phyloP scores from a whole-genome alignment of 805 yeast genomes.

The Barnettozyma californica region DNA sequence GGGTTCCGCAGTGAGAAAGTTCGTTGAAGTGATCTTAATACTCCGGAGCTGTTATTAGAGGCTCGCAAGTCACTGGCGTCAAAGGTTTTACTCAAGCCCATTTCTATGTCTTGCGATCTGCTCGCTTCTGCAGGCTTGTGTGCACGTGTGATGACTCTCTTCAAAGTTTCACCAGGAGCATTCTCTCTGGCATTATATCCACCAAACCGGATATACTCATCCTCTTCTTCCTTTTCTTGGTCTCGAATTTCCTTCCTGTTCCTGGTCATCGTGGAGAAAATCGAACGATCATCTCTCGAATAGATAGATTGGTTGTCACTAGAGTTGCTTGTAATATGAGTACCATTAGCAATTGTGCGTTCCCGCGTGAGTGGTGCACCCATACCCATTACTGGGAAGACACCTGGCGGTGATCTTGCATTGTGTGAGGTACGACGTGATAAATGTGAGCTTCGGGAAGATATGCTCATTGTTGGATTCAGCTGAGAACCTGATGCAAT shows the following conservation, averaged over 20 bases:
- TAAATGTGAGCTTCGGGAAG: slow-evolving; percentile 5
- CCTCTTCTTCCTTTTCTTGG: slow-evolving; percentile 23
- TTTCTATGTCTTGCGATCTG: slow-evolving; percentile 11
- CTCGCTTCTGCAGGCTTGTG: neutral
- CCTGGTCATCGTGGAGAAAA: slow-evolving; percentile 10
- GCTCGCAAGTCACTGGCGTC: neutral
- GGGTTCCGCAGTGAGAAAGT: slow-evolving; percentile 18
- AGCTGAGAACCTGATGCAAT: neutral
- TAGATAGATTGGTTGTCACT: slow-evolving; percentile 3
- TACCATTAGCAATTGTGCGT: slow-evolving; percentile 45
- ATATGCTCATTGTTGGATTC: slow-evolving; percentile 7
- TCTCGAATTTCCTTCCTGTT: slow-evolving; percentile 11
- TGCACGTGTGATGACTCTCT: slow-evolving; percentile 25
- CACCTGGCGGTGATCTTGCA: slow-evolving; percentile 62
- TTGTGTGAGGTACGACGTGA: slow-evolving; percentile 1
- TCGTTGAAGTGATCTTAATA: slow-evolving; percentile 19
- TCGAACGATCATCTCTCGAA: slow-evolving; percentile 11
- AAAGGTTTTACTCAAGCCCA: slow-evolving; percentile 16
- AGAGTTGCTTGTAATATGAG: slow-evolving; percentile 1
- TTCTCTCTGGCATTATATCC: slow-evolving; percentile 30
- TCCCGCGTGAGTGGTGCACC: slow-evolving; percentile 58
- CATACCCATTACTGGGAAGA: slow-evolving; percentile 78
- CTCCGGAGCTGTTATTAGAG: neutral
- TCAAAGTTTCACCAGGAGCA: slow-evolving; percentile 31
- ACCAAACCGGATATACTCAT: slow-evolving; percentile 22